Evolutionary conservation across 768 basidiomycete species (phyloP).

Genomic region (Boletus eberwhitei): DNA sequence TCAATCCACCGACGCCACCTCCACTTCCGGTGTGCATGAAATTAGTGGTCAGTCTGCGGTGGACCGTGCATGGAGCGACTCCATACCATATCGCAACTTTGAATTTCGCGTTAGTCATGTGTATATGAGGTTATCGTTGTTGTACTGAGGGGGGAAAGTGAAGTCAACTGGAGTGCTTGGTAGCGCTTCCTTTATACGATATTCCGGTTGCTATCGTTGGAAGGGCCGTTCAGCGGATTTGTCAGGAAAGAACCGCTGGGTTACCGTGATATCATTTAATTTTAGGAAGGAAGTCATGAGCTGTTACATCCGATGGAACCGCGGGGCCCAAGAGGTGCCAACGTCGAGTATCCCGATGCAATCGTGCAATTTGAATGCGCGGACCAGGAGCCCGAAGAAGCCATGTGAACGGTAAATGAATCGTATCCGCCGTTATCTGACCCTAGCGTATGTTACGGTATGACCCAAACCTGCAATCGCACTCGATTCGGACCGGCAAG

Average conservation of each 20-base stretch:
- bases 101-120: constrained; percentile 22
- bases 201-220: neutral
- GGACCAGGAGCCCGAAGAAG: neutral
- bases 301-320: constrained; percentile 22
- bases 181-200: neutral
- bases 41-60: neutral
- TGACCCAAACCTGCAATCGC: neutral
- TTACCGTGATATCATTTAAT: too few species aligned
- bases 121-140: neutral
- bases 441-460: neutral
- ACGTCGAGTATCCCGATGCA: constrained; percentile 15
- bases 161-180: neutral
- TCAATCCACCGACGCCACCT: constrained; percentile 41
- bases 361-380: constrained; percentile 13
- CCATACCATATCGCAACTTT: constrained; percentile 29
- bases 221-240: neutral
- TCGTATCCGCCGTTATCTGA: neutral
- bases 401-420: neutral
- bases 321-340: constrained; percentile 6
- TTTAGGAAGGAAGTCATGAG: neutral
- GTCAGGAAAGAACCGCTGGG: neutral
- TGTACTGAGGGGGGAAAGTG: neutral
- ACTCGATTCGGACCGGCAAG: neutral
- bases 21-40: constrained; percentile 27
- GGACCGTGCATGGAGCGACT: neutral